A percentile compares a stretch with the other conserved stretches of the same genome.
Conservation (phyloP, 2,329 filamentous ascomycete genomes). For the Didymella lethalis region DNA sequence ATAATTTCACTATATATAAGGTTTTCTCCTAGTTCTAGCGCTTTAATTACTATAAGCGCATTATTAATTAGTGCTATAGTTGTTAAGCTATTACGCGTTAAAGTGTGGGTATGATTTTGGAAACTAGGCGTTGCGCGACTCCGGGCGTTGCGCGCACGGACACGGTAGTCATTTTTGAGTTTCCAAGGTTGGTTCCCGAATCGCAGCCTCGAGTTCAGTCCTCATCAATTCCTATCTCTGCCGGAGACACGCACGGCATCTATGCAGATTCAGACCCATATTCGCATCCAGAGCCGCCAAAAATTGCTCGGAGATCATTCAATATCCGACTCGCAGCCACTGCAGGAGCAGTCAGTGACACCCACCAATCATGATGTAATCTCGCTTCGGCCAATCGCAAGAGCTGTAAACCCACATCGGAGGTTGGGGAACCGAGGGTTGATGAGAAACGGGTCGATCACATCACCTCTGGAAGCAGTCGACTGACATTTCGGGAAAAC, state of each 20-base stretch:
- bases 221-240: neutral
- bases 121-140: too few species aligned
- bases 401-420: slow-evolving; percentile 14
- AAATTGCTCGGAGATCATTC: neutral
- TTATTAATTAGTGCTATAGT: too few species aligned
- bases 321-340: neutral
- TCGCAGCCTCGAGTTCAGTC: neutral
- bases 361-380: slow-evolving; percentile 14
- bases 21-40: too few species aligned
- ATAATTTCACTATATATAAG: too few species aligned
- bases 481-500: slow-evolving; percentile 18
- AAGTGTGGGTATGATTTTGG: too few species aligned
- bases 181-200: neutral
- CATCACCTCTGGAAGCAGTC: slow-evolving; percentile 3
- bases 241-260: neutral
- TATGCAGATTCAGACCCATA: neutral
- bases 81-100: too few species aligned
- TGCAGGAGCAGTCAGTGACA: neutral
- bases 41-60: too few species aligned
- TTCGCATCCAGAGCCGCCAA: neutral
- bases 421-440: slow-evolving; percentile 22
- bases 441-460: slow-evolving; percentile 13
- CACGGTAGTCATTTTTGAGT: neutral
- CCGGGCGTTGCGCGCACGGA: too few species aligned
- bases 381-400: slow-evolving; percentile 9